Base-by-base conservation (phyloP, 495 filamentous ascomycete species). In the Podospora appendiculata region DNA sequence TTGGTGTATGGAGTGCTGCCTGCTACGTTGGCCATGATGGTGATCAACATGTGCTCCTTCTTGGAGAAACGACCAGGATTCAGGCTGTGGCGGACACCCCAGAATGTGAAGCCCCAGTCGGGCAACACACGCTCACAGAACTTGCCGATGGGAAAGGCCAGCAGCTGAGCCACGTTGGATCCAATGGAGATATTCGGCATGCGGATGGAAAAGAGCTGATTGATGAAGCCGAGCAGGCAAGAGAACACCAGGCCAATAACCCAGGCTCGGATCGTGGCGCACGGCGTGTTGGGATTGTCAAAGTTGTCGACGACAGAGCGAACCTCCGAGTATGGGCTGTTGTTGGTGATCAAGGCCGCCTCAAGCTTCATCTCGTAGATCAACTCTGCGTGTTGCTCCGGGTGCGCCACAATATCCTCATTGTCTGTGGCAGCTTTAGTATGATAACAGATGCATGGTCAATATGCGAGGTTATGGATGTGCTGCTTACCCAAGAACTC, bases 21-120 rank as follows among this genome's bases (percentile, higher is more conserved):
- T 1, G 59, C 57, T 6, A 70, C 65, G 32, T 60, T 69, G 41
- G 65, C 65, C 67, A 71, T 70, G 59, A 72, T 70, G 44, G 67
- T 70, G 53, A 76, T 75, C 47, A 77, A 55, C 60, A 72, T 72
- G 61, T 77, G 74, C 48, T 77, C 74, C 50, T 77, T 77, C 35
- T 64, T 63, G 44, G 66, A 70, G 54, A 75, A 77, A 39, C 62
- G 72, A n/a, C 71, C 73, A 0, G 74, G 73, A 55, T 77, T 77
- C n/a, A 71, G 52, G 51, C 59, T 64, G 45, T 69, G 63, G 11
- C 67, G 58, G 3, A 34, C 56, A 25, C 67, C 67, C 16, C 48
- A 65, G 43, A 70, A 46, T n/a, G 66, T 70, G 38, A 71, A 54
- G 48, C 69, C 69, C 41, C 45, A 50, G 45, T 71, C 69, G 0